Evolutionary conservation across 441 rosid genomes (phyloP).

Genomic region (Gossypium schwendimanii): DNA sequence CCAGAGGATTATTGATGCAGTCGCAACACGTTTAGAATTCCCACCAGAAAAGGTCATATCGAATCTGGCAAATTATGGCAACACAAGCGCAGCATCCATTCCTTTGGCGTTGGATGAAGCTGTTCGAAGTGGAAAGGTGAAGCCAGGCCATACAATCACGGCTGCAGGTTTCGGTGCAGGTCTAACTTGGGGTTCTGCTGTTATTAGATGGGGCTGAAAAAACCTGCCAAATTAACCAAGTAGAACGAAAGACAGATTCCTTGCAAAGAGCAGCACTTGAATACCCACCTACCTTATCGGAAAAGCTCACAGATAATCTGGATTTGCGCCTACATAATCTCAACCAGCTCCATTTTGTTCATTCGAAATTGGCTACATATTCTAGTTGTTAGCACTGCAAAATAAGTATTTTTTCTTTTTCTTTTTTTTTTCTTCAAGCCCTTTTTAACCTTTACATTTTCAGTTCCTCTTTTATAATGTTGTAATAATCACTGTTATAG

Average conservation of each 20-base stretch:
- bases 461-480: too few species aligned
- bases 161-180: conserved; percentile 95
- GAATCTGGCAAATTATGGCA: conserved; percentile 69
- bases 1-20: too few species aligned
- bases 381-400: not conserved
- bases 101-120: conserved; percentile 94
- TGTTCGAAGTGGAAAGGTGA: conserved; percentile 81
- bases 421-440: not conserved
- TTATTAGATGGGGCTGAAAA: conserved; percentile 66
- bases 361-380: not conserved
- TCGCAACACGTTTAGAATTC: too few species aligned
- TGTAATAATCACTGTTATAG: not conserved
- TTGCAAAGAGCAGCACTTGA: not conserved
- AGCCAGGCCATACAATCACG: conserved; percentile 73
- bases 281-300: not conserved
- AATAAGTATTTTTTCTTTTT: not conserved
- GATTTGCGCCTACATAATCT: conserved; percentile 11
- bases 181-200: conserved; percentile 88
- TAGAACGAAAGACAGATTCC: conserved; percentile 5
- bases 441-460: not conserved
- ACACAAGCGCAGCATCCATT: conserved; percentile 96
- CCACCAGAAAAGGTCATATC: too few species aligned
- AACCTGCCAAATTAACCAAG: not conserved
- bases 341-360: conserved; percentile 3
- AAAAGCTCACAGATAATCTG: conserved; percentile 6